Percentiles rank a stretch among this genome's conserved stretches.
phyloP scores from a whole-genome alignment of 2,329 filamentous ascomycete genomes.

The Penicillium hordei region DNA sequence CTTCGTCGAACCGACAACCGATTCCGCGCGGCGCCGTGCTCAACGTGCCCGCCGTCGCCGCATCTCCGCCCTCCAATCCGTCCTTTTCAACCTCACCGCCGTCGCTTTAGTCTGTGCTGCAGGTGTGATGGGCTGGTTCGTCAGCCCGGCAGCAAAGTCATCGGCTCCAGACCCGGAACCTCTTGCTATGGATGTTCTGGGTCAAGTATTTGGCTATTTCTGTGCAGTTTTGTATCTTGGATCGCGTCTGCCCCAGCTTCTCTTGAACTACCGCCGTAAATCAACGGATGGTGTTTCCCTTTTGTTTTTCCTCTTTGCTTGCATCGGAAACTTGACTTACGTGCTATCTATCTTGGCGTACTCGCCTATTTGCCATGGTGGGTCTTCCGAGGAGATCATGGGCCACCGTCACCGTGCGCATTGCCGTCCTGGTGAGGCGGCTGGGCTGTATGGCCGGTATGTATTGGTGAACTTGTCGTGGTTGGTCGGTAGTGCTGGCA shows the following conservation, averaged over 20 bases:
- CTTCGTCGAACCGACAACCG: constrained; percentile 56
- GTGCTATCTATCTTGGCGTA: constrained; percentile 90
- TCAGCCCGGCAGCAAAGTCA: constrained; percentile 53
- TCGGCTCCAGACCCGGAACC: constrained; percentile 28
- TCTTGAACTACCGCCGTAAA: constrained; percentile 89
- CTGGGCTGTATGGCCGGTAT: constrained; percentile 71
- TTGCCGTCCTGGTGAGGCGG: constrained; percentile 67
- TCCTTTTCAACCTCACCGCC: constrained; percentile 72
- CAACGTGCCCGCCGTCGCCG: constrained; percentile 18
- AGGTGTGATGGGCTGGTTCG: constrained; percentile 81
- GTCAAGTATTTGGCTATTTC: constrained; percentile 90
- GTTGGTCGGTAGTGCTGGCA: constrained; percentile 86
- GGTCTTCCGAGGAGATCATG: constrained; percentile 23
- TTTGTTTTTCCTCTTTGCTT: constrained; percentile 95
- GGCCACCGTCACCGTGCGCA: constrained; percentile 21
- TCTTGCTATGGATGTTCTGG: constrained; percentile 70
- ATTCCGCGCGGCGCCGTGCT: constrained; percentile 29
- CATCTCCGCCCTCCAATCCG: constrained; percentile 45
- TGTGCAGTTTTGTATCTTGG: constrained; percentile 88
- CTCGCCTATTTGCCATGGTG: constrained; percentile 64
- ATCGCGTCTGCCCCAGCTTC: constrained; percentile 82
- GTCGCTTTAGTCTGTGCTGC: constrained; percentile 80
- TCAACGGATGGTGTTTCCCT: constrained; percentile 90
- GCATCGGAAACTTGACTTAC: constrained; percentile 90
- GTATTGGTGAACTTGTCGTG: constrained; percentile 88